phyloP scores from a whole-genome alignment of 805 yeast genomes.

The Wickerhamomyces ciferrii region DNA sequence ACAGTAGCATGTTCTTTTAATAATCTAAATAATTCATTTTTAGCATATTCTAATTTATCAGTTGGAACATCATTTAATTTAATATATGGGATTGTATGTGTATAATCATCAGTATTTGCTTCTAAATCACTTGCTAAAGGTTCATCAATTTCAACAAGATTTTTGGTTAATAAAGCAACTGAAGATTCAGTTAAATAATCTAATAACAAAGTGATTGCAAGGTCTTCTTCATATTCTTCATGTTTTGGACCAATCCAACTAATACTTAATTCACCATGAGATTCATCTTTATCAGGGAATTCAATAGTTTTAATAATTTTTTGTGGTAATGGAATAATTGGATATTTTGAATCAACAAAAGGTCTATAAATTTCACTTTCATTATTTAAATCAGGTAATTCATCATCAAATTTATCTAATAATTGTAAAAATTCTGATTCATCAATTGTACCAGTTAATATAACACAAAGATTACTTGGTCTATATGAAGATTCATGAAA shows the following conservation, averaged over 20 bases:
- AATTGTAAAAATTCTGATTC: slow-evolving; percentile 61
- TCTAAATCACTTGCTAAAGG: slow-evolving; percentile 74
- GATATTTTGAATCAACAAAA: slow-evolving; percentile 64
- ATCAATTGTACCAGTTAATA: slow-evolving; percentile 82
- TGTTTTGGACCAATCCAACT: slow-evolving; percentile 81
- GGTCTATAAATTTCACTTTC: slow-evolving; percentile 47
- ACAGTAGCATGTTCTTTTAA: slow-evolving; percentile 47
- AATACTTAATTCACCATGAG: slow-evolving; percentile 68
- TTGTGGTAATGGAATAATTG: slow-evolving; percentile 25
- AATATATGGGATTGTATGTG: slow-evolving; percentile 50
- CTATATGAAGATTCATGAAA: slow-evolving; percentile 73
- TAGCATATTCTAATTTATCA: slow-evolving; percentile 49
- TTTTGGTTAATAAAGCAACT: slow-evolving; percentile 65
- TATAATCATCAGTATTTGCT: slow-evolving; percentile 70
- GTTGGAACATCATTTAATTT: slow-evolving; percentile 74
- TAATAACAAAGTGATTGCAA: slow-evolving; percentile 69
- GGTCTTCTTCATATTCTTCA: slow-evolving; percentile 42
- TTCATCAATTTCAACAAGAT: slow-evolving; percentile 73
- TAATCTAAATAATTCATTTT: slow-evolving; percentile 41
- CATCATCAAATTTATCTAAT: slow-evolving; percentile 57
- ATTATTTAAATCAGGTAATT: slow-evolving; percentile 42
- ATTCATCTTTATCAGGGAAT: slow-evolving; percentile 88
- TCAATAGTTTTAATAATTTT: slow-evolving; percentile 46
- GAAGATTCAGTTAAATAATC: slow-evolving; percentile 74
- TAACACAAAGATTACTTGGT: slow-evolving; percentile 78